phyloP scores from a whole-genome alignment of 1,284 basidiomycete species.

The Pyrrhoderma noxium region DNA sequence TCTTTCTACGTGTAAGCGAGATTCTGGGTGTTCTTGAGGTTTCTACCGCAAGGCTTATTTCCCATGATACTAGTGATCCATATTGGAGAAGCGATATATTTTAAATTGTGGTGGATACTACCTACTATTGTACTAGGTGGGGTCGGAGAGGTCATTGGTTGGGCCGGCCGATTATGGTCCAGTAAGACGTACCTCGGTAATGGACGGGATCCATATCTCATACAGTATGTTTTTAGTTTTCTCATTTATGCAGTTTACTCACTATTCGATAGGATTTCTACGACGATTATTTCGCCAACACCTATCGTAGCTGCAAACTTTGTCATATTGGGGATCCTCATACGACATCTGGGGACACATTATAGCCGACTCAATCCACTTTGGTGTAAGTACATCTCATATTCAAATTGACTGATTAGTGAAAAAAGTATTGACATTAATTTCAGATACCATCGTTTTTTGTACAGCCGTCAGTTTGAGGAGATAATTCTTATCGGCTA shows the following conservation, averaged over 20 bases:
- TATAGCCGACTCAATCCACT: slow-evolving; percentile 32
- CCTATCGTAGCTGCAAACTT: slow-evolving; percentile 44
- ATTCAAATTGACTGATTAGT: neutral
- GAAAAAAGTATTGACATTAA: neutral
- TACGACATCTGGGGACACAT: slow-evolving; percentile 33
- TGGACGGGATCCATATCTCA: slow-evolving; percentile 31
- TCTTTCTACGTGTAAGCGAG: slow-evolving; percentile 9
- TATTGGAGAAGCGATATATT: slow-evolving; percentile 27
- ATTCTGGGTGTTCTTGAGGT: neutral
- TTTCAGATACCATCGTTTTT: slow-evolving; percentile 33
- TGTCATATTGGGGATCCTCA: slow-evolving; percentile 40
- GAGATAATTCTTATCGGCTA: too few species aligned
- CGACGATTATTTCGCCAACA: slow-evolving; percentile 39
- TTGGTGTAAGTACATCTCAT: slow-evolving; percentile 23
- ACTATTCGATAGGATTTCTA: slow-evolving; percentile 29
- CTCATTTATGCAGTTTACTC: neutral
- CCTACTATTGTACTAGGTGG: slow-evolving; percentile 32
- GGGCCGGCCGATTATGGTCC: slow-evolving; percentile 33
- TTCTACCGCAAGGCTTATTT: slow-evolving; percentile 15
- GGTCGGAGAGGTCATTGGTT: slow-evolving; percentile 33
- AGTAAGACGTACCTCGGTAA: slow-evolving; percentile 22
- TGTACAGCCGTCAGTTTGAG: slow-evolving; percentile 20
- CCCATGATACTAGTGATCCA: slow-evolving; percentile 25
- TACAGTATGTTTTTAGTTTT: slow-evolving; percentile 32
- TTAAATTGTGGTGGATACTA: slow-evolving; percentile 34